Evolutionary conservation across 2,329 filamentous ascomycete genomes (phyloP), one percentile per base, ranked within the genome.

Genomic region (Colletotrichum sansevieriae): DNA sequence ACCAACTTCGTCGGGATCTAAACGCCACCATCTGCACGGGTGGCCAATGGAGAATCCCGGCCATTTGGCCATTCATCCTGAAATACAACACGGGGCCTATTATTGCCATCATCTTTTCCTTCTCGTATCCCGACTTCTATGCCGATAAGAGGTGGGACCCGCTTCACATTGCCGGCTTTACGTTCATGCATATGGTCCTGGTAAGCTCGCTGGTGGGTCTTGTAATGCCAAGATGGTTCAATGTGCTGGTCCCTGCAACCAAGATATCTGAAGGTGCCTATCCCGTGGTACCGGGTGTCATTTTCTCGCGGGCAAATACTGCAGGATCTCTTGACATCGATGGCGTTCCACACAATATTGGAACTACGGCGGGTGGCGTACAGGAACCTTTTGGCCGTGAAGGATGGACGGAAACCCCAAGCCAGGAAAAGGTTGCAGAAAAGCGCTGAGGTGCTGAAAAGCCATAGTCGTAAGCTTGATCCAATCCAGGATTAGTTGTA

Each of bases 31-130:
- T 70, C 12, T 55, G 10, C 9, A 43, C 46, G 1, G 7, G 55
- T 22, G 47, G 68, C 1, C 39, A 70, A 22, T 72, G 70, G 71
- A 62, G 57, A 39, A 65, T 74, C 10, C 70, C 72, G 11, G 22
- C 70, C 35, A 37, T 70, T 47, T 71, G 68, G 71, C 57, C 58
- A 0, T 70, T 72, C 37, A 22, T 74, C 10, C 68, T 74, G 35
- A 73, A 72, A 15, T 73, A 73, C 63, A 68, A 70, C 44, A 70
- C 72, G 3, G 71, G 68, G 0, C 71, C 72, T 0, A 73, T 73
- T 15, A 61, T 72, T 2, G 66, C 71, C 29, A 74, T 74, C 35
- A 63, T 73, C 18, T 55, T 65, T 29, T 72, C 64, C 39, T 72
- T 74, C 11, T 55, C 71, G 2, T 73, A 73, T 13, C 71, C 70